Evolutionary conservation across 345 rosid genomes (phyloP).

Genomic region (Erucastrum elatum): DNA sequence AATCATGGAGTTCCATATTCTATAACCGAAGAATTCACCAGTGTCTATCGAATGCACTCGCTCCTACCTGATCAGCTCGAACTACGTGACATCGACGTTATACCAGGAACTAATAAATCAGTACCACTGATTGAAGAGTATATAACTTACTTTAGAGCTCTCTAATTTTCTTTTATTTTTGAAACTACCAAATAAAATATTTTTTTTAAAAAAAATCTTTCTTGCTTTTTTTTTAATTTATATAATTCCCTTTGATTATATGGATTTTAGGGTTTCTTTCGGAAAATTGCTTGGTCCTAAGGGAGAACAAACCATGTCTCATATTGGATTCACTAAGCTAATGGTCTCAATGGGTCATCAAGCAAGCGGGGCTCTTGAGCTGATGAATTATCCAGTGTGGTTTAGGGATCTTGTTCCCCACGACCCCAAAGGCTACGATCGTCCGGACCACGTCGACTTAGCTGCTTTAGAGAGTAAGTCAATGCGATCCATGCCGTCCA

Average conservation of each 20-base stretch:
- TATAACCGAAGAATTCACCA: conserved; percentile 61
- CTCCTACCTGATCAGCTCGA: conserved; percentile 52
- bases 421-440: conserved; percentile 45
- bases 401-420: conserved; percentile 47
- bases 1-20: conserved; percentile 68
- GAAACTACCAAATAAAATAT: neutral
- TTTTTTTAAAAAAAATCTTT: neutral
- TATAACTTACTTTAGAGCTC: neutral
- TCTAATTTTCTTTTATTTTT: neutral
- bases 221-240: neutral
- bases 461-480: conserved; percentile 58
- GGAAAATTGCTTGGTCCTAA: conserved; percentile 39
- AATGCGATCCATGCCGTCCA: neutral
- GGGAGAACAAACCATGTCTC: conserved; percentile 44
- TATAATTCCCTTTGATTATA: neutral
- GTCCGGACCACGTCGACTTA: conserved; percentile 52
- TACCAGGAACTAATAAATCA: conserved; percentile 45
- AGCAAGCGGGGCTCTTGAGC: conserved; percentile 55
- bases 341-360: conserved; percentile 77
- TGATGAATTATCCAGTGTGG: conserved; percentile 63
- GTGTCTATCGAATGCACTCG: conserved; percentile 62
- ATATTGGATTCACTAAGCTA: conserved; percentile 46
- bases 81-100: conserved; percentile 39
- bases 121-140: conserved; percentile 43
- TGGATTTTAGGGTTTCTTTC: neutral